Base-by-base conservation (phyloP, 768 basidiomycete genomes). In the Collybiopsis luxurians region DNA sequence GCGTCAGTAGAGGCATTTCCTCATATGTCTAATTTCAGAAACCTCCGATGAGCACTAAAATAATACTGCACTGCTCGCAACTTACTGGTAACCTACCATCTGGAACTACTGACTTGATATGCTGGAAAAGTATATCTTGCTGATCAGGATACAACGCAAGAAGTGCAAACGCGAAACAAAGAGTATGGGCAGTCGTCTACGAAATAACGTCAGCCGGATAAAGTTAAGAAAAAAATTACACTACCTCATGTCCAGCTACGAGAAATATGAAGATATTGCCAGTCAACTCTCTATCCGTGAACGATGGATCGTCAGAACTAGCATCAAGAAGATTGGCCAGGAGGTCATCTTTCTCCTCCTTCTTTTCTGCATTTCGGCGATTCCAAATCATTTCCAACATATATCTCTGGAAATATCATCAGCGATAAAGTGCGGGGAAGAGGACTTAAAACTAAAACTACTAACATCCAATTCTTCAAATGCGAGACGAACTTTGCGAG, bases 201-300 rank as follows among this genome's bases (percentile, higher is more conserved):
- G 60, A 21, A 54, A 62, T n/a, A 24, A 21, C 1, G 4, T 24
- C 0, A 44, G 34, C 23, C 31, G 13, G 13, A 34, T 34, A 13
- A 38, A 10, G 21, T 9, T 13, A 10, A n/a, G n/a, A 13, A 24
- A 9, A 2, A 38, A 5, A 17, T 19, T 2, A 45, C 67, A 34
- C 15, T 56, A 81, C 81, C 71, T 84, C 84, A 56, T 85, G 82
- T 10, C 85, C 84, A 23, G 85, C 86, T 21, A 87, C 65, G n/a
- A 86, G 62, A 57, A 78, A 80, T 19, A 79, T 74, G 53, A 75
- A 80, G n/a, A 78, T 72, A 63, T 80, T 80, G 19, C 74, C 77
- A 73, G 45, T 58, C 30, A 48, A 61, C 17, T 55, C 54, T 45
- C 54, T 46, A 26, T 46, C 54, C 19, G 43, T 55, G 19, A 55